Base-by-base conservation (phyloP, 306 rosid genomes). In the Ormosia emarginata region DNA sequence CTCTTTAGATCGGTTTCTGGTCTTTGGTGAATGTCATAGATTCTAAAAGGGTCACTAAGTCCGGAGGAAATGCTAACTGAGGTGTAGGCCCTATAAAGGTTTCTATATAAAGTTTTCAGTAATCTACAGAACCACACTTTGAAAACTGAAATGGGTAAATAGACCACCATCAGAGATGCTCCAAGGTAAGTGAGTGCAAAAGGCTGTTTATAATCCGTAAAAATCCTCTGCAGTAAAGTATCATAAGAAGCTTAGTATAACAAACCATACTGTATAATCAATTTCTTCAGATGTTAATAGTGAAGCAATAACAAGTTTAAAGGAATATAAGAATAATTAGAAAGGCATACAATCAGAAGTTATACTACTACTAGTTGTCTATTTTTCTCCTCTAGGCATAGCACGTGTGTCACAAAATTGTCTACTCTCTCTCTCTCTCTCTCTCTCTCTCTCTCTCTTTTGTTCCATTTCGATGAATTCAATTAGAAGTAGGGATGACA, bases 131-230 rank as follows among this genome's bases (percentile, higher is more conserved):
- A 30, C 87, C 89, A 86, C 56, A 88, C 86, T 82, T 72, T 91
- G 52, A 91, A 41, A 71, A 86, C 80, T 59, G 94, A 86, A 68
- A 91, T 7, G 0, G 94, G 95, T 66, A 93, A 82, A 82, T 88
- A 85, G 47, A 93, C 47, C 70, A 55, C 83, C 95, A 91, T 84
- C 66, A 93, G 82, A 67, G 94, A 93, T 69, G 85, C 86, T 46
- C 95, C 92, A 58, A 93, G 75, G 80, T 88, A 93, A 56, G 94
- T 88, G 66, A 93, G 82, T 53, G 92, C 90, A 87, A 93, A 93
- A 5, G 95, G 97, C 44, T 88, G 94, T 70, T 83, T 90, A 79
- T 90, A 91, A 82, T 90, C 91, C 3, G 36, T 13, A 71, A 93
- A 93, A 81, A 91, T 93, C 67, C 90, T 91, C 92, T 93, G 97